A percentile compares a stretch with the other conserved stretches of the same genome.
Conservation (phyloP, 2,329 filamentous ascomycete species). For the Penicillium sp. region DNA sequence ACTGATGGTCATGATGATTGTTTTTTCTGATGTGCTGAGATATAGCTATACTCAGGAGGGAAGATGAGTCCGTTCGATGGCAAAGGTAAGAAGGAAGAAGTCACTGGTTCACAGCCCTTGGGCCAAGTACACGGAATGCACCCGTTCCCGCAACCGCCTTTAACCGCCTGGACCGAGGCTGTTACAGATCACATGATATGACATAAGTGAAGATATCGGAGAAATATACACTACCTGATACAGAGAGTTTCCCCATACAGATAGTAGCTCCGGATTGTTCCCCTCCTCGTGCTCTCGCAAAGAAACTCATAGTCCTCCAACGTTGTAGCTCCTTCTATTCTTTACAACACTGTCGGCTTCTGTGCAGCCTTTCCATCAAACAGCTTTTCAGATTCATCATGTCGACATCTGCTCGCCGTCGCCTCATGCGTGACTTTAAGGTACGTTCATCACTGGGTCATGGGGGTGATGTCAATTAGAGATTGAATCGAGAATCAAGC, state of each 20-base stretch:
- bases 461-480: background rate
- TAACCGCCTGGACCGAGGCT: slow-evolving; percentile 32
- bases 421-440: slow-evolving; percentile 99
- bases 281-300: slow-evolving; percentile 13
- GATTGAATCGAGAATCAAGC: background rate
- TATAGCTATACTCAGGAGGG: background rate
- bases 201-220: slow-evolving; percentile 11
- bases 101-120: background rate
- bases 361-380: background rate
- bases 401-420: slow-evolving; percentile 93
- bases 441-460: slow-evolving; percentile 51
- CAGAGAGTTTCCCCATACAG: slow-evolving; percentile 18
- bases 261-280: slow-evolving; percentile 15
- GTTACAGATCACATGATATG: slow-evolving; percentile 16
- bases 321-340: background rate
- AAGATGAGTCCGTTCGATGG: background rate
- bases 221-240: background rate
- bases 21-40: background rate
- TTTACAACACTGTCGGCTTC: background rate
- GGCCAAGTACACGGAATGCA: slow-evolving; percentile 9
- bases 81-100: slow-evolving; percentile 1
- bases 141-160: slow-evolving; percentile 27
- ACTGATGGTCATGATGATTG: slow-evolving; percentile 21
- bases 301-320: slow-evolving; percentile 1
- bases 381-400: slow-evolving; percentile 44